Conservation (phyloP, 805 yeast genomes). For the Vanderwaltozyma verrucispora region DNA sequence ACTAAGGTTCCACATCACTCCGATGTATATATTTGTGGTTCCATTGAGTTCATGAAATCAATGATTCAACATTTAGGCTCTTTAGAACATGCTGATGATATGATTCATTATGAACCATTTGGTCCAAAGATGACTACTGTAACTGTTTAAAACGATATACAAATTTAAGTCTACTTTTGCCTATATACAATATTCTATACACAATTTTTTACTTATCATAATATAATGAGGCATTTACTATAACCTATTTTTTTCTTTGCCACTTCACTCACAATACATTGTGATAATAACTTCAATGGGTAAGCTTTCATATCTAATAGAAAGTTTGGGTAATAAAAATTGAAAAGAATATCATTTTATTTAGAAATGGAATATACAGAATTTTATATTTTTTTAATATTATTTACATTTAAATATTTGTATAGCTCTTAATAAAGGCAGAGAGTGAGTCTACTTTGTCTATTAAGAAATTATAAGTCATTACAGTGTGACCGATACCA, state of each 20-base stretch:
- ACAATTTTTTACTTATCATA: no score
- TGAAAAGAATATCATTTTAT: background rate
- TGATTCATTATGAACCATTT: slow-evolving; percentile 27
- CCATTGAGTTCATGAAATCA: slow-evolving; percentile 21
- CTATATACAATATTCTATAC: no score
- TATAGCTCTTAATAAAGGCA: slow-evolving; percentile 1
- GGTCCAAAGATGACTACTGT: slow-evolving; percentile 29
- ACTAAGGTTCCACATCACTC: slow-evolving; percentile 19
- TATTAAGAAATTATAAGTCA: slow-evolving; percentile 2
- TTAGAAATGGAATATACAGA: background rate
- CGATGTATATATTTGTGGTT: slow-evolving; percentile 27
- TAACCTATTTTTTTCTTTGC: background rate
- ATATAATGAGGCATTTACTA: background rate
- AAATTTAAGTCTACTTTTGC: no score
- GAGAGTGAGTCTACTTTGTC: background rate
- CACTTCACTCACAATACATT: background rate
- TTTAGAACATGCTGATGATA: slow-evolving; percentile 16
- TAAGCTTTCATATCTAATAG: no score
- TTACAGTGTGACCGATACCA: slow-evolving; percentile 2
- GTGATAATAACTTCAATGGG: no score
- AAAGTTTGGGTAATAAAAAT: no score
- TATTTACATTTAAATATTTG: background rate
- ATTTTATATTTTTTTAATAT: background rate
- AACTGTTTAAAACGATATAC: slow-evolving; percentile 4
- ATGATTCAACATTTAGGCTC: slow-evolving; percentile 15